Conservation (phyloP, 139 green algal species). For the Chara braunii region DNA sequence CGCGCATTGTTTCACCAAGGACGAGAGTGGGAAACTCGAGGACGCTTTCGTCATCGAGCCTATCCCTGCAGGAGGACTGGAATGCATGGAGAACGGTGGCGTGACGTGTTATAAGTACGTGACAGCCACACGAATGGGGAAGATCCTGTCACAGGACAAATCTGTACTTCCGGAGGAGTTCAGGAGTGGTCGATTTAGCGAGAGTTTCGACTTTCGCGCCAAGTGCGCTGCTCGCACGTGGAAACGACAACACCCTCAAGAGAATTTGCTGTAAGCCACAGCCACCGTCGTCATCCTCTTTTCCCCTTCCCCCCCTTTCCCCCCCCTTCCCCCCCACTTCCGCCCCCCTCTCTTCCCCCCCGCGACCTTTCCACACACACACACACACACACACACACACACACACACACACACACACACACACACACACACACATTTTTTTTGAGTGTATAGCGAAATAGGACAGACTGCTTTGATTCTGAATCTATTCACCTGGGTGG, state of each 20-base stretch:
- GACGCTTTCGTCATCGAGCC: conserved; percentile 75
- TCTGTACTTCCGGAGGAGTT: conserved; percentile 58
- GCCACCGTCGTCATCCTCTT: no score
- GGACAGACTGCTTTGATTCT: no score
- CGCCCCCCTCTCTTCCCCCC: no score
- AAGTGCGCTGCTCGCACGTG: conserved; percentile 71
- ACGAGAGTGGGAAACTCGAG: conserved; percentile 56
- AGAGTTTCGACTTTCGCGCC: conserved; percentile 67
- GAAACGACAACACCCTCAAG: conserved; percentile 70
- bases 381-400: no score
- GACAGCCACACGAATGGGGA: conserved; percentile 51
- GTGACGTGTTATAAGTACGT: conserved; percentile 71
- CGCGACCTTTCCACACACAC: no score
- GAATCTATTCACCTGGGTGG: no score
- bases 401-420: no score
- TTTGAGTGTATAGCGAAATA: no score
- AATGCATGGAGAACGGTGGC: conserved; percentile 72
- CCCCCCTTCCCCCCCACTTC: no score
- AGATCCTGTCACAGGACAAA: conserved; percentile 51
- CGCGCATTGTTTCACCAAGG: conserved; percentile 77
- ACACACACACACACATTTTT: no score
- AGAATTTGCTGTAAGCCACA: conserved; percentile 48
- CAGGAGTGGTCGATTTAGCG: conserved; percentile 51
- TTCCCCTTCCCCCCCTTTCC: no score
- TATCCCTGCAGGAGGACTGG: conserved; percentile 64